Evolutionary conservation across 2,329 filamentous ascomycete genomes (phyloP).

Genomic region (Sarocladiaceae sp.): DNA sequence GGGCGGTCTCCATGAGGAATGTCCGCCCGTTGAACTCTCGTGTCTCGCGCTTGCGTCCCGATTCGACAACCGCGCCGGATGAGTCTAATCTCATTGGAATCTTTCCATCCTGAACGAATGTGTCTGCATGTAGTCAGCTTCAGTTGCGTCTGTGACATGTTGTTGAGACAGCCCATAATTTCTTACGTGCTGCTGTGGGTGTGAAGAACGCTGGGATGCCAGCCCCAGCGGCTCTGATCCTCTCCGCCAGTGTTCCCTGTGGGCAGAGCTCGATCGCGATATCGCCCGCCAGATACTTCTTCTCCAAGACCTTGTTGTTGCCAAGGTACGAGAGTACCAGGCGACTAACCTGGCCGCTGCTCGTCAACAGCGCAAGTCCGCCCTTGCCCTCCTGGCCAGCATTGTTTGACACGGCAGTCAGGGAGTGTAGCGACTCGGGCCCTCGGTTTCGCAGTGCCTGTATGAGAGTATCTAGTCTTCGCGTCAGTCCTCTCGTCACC

Average conservation of each 20-base stretch:
- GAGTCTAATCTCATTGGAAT: slow-evolving; percentile 58
- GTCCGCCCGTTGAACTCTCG: slow-evolving; percentile 67
- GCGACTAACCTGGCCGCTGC: slow-evolving; percentile 63
- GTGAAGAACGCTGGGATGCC: slow-evolving; percentile 80
- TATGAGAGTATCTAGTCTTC: slow-evolving; percentile 59
- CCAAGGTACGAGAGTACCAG: slow-evolving; percentile 72
- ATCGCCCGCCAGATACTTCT: slow-evolving; percentile 67
- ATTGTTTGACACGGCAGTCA: slow-evolving; percentile 78
- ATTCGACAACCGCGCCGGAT: slow-evolving; percentile 55
- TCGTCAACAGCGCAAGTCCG: slow-evolving; percentile 62
- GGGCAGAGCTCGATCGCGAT: slow-evolving; percentile 71
- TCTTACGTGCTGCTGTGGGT: slow-evolving; percentile 55
- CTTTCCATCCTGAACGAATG: slow-evolving; percentile 60
- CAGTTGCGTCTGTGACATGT: no score
- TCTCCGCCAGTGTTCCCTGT: slow-evolving; percentile 67
- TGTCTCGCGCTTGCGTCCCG: slow-evolving; percentile 60
- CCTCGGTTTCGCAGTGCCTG: slow-evolving; percentile 54
- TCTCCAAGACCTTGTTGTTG: slow-evolving; percentile 69
- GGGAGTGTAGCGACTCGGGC: slow-evolving; percentile 53
- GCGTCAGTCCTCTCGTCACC: slow-evolving; percentile 2
- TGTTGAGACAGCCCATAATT: slow-evolving; percentile 16
- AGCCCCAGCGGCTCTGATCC: slow-evolving; percentile 65
- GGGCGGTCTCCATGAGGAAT: slow-evolving; percentile 71
- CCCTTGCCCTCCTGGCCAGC: slow-evolving; percentile 63
- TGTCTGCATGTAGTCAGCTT: slow-evolving; percentile 35